Evolutionary conservation across 140 eudicot genomes (phyloP), one percentile per base, ranked within the genome.

Genomic region (Ambrosia hybrid): DNA sequence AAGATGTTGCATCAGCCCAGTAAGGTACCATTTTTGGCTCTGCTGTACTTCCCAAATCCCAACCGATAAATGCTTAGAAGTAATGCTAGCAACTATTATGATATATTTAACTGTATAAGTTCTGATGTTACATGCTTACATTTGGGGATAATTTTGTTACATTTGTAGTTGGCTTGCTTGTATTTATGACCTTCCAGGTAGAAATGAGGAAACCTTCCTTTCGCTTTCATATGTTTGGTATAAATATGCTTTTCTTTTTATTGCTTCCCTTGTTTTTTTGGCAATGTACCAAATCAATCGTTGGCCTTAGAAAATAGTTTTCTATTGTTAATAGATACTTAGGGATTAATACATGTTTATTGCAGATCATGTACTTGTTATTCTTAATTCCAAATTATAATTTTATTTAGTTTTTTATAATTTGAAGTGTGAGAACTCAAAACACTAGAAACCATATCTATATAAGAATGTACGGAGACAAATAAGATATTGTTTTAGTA

Each of bases 1-100:
- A 92, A 83, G 79, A 92, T 92, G 96, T 73, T 92, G 66, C 98
- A 92, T 87, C 96, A 89, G 79, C 98, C 98, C 46, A 92, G 98
- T 78, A 89, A 84, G 98, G 98, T 92, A 85, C 52, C 36, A 52
- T 60, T 36, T 30, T 49, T 51, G 34, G 30, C 52, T 1, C 48
- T 43, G 48, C 9, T 43, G 34, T 30, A 30, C 34, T 30, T 30
- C 34, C 34, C 34, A 30, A 30, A 30, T 30, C 34, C 34, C 34
- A 11, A 49, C 12, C 12, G 4, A 12, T 49, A 49, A 10, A 49
- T 11, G 12, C 55, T 11, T 49, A 11, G 9, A 30, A 30, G 34
- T 30, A 30, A 30, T 30, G 34, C 34, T 51, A 16, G 0, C 12
- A 51, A 51, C n/a, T 51, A 2, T 3, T 51, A 4, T 12, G 2